Base-by-base conservation (phyloP, 2,329 filamentous ascomycete species). In the Phialophora expanda region DNA sequence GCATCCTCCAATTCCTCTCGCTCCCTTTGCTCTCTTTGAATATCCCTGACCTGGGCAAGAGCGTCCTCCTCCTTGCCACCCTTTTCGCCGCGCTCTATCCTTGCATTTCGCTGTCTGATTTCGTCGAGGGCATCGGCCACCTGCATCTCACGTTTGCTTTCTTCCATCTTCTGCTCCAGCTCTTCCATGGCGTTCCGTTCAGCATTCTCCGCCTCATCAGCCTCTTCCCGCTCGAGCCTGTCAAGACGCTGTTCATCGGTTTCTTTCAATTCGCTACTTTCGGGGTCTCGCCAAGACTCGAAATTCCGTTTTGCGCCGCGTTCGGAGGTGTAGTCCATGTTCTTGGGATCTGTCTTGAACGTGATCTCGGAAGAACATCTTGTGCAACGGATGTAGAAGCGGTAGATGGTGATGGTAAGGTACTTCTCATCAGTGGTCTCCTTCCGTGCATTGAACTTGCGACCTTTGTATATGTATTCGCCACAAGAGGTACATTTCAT, bases 101-200 rank as follows among this genome's bases (percentile, higher is more conserved):
- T 84, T 7, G 95, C 95, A 79, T 99, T 99, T 70, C 94, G 83
- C 60, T 91, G 94, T 63, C 94, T 85, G 64, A 99, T 97, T 80
- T 97, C 93, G 77, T 99, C 95, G 62, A 99, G 81, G 7, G 93
- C 94, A 81, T 99, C 95, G 1, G 95, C 95, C 53, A 97, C 92
- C 20, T 91, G 92, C 93, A 99, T 99, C 79, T 99, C 95, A 48
- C 90, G 85, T 81, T 95, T 93, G 0, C 93, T 93, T 77, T 99
- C 95, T 24, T 90, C 81, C 62, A 94, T 97, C 81, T 98, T 98
- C 69, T 90, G 89, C 80, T 99, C 95, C 55, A 99, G 80, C 76
- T 97, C 93, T 64, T 90, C 90, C 96, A 99, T 99, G 24, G 92
- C 92, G 77, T 97, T 93, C 70, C 88, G 85, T 77, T 97, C 92